Base-by-base conservation (phyloP, 345 rosid species). In the Psidium friedrichsthalianum region DNA sequence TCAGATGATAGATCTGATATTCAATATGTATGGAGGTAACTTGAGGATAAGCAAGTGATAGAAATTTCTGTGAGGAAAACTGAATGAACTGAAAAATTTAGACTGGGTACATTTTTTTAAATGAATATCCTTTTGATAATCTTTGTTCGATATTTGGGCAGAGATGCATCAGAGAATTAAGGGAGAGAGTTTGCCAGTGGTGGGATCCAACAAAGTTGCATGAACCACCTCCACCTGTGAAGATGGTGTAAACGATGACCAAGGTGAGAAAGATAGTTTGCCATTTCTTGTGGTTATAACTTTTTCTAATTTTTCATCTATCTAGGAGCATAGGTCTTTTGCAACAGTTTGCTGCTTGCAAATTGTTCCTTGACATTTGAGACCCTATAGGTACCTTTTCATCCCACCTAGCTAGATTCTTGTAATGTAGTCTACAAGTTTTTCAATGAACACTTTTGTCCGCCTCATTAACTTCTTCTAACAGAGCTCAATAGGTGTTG, bases 151-250 rank as follows among this genome's bases (percentile, higher is more conserved):
- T 24, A 51, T n/a, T 85, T 22, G 55, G 53, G 61, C 91, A 97
- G 99, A 90, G 20, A 29, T 97, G 98, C 85, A 88, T 97, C 82
- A 90, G 90, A 87, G 96, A 94, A 36, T 82, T 97, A 87, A 91
- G 96, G 90, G 98, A 97, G 87, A 94, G 95, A 74, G 97, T 97
- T 97, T 57, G 98, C 96, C 40, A 85, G 85, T 4, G 98, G 99
- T 89, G 94, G 94, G 98, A 96, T 90, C 96, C 95, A 56, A 91
- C 94, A 25, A 94, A 93, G 87, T 88, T 94, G 87, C 94, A 90
- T 84, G 96, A 93, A 86, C 85, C 87, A 86, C 86, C 88, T 74
- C 90, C 88, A 51, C 85, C 85, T 32, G 93, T 90, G 69, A 85
- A 81, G 86, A 84, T 86, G 85, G 2, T 87, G 91, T 87, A 81